Base-by-base conservation (phyloP, 495 filamentous ascomycete genomes). In the Daldinia concentrica region DNA sequence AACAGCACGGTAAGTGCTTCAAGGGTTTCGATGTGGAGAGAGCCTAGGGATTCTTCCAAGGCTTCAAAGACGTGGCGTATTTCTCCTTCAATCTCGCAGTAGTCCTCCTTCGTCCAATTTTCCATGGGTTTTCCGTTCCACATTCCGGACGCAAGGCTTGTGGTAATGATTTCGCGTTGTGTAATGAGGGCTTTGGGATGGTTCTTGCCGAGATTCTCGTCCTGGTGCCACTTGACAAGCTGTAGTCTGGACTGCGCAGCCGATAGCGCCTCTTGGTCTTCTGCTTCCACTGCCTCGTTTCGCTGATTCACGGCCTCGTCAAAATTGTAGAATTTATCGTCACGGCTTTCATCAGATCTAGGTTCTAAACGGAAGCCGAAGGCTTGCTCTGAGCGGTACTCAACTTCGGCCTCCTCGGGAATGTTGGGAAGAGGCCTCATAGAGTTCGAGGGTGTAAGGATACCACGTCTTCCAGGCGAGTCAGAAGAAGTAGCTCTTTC, bases 121-220 rank as follows among this genome's bases (percentile, higher is more conserved):
- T 37, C 12, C 15, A 61, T 51, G 3, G 61, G n/a, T 19, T 39
- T 55, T 12, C 64, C 65, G 24, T 41, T 11, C 64, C 64, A 61
- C 14, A 45, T 14, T 0, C 70, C 65, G 22, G 37, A 26, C 19
- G 30, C 50, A 0, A 64, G 22, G 17, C 59, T 60, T 8, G 64
- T 65, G 14, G 43, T 22, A 1, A 68, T 24, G 1, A 64, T 27
- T 32, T 73, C 70, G 17, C 64, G 60, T 14, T 52, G 45, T 17
- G 61, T 58, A 1, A 64, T 2, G 11, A 68, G 32, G 15, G 41
- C 50, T 0, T 14, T 22, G 1, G 55, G 45, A 26, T 68, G 39
- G 5, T 26, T 17, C 4, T 17, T 45, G n/a, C 59, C 64, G 12
- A 67, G 29, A 9, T 17, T 24, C 24, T 24, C 17, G 27, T 45